Evolutionary conservation across 1,284 basidiomycete species (phyloP).

Genomic region (Phellinidium pouzarii): DNA sequence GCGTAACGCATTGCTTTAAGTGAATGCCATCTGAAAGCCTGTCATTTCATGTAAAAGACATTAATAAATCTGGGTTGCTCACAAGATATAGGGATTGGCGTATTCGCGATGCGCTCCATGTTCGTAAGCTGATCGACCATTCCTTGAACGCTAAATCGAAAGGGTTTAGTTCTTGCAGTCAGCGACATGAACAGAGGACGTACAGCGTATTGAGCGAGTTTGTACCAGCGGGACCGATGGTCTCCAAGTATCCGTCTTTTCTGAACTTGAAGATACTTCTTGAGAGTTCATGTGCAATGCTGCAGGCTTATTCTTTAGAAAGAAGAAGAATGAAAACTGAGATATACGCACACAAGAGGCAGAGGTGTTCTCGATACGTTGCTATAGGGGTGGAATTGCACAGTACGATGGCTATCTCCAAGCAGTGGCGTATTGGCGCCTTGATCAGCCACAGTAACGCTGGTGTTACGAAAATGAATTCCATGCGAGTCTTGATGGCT

Average conservation of each 20-base stretch:
- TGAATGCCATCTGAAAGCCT: constrained; percentile 64
- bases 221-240: constrained; percentile 75
- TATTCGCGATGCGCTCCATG: constrained; percentile 83
- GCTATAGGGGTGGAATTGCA: constrained; percentile 54
- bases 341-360: constrained; percentile 56
- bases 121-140: constrained; percentile 81
- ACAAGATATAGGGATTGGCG: constrained; percentile 76
- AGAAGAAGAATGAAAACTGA: constrained; percentile 20
- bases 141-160: constrained; percentile 49
- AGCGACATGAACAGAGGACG: constrained; percentile 22
- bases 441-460: constrained; percentile 31
- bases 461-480: constrained; percentile 23
- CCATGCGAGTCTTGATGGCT: constrained; percentile 1
- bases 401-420: constrained; percentile 43
- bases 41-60: not conserved
- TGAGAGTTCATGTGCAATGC: constrained; percentile 75
- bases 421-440: constrained; percentile 53
- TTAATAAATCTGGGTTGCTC: constrained; percentile 22
- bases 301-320: constrained; percentile 24
- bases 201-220: constrained; percentile 70
- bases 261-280: constrained; percentile 66
- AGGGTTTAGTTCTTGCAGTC: not conserved
- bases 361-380: constrained; percentile 57
- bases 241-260: constrained; percentile 73
- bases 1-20: constrained; percentile 86